phyloP scores from a whole-genome alignment of 192 early-diverging fungal species.

The Backusella westeae region DNA sequence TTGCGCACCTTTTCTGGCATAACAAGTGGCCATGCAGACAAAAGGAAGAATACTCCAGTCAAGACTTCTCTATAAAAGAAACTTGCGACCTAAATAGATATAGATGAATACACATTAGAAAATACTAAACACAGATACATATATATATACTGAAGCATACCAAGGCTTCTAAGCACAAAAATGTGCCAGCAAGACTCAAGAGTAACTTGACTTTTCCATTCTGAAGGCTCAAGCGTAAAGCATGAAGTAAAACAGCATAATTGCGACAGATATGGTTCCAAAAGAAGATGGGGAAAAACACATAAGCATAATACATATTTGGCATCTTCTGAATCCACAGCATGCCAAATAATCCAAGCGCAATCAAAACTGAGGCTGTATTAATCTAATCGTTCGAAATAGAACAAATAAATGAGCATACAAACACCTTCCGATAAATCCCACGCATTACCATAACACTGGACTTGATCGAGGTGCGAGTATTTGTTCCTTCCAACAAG shows the following conservation, averaged over 20 bases:
- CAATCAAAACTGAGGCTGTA: background rate
- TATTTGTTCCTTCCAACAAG: background rate
- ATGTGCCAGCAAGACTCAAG: slow-evolving; percentile 49
- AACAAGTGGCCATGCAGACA: slow-evolving; percentile 67
- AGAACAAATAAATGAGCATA: background rate
- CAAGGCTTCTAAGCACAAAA: slow-evolving; percentile 73
- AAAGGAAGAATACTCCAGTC: slow-evolving; percentile 58
- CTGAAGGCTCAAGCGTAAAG: slow-evolving; percentile 19
- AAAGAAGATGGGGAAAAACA: slow-evolving; percentile 82
- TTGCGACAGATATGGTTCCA: slow-evolving; percentile 67
- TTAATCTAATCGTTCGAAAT: slow-evolving; percentile 14
- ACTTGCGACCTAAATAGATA: slow-evolving; percentile 62
- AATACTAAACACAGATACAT: background rate
- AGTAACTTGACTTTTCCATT: slow-evolving; percentile 26
- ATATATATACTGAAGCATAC: slow-evolving; percentile 39
- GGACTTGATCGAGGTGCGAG: background rate
- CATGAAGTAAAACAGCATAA: slow-evolving; percentile 24
- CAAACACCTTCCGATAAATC: background rate
- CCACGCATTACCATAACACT: background rate
- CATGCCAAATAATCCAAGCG: slow-evolving; percentile 42
- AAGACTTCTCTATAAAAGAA: slow-evolving; percentile 80
- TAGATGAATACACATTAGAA: background rate
- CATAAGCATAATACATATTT: slow-evolving; percentile 84
- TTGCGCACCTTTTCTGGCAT: slow-evolving; percentile 50
- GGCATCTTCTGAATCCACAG: slow-evolving; percentile 79